Conservation (phyloP, 2,329 filamentous ascomycete genomes). For the Tolypocladium endophyticum region DNA sequence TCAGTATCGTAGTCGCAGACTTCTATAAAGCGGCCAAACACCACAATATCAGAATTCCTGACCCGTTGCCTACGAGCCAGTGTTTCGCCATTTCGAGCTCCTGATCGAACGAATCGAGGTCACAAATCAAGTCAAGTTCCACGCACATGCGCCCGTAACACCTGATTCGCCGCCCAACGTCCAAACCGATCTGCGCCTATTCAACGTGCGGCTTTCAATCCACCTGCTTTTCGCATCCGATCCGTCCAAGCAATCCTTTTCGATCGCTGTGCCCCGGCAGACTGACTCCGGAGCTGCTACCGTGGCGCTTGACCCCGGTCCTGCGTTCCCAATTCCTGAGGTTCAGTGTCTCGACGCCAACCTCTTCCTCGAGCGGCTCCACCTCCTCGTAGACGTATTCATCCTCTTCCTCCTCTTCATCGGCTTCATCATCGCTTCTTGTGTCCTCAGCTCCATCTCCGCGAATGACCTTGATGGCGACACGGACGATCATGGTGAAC, state of each 20-base stretch:
- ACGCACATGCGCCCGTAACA: constrained; percentile 4
- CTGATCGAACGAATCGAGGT: background rate
- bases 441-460: constrained; percentile 74
- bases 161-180: background rate
- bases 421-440: constrained; percentile 77
- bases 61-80: background rate
- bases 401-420: constrained; percentile 53
- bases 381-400: constrained; percentile 44
- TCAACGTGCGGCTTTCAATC: constrained; percentile 20
- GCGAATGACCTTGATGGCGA: constrained; percentile 69
- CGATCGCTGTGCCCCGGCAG: constrained; percentile 62
- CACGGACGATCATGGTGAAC: constrained; percentile 80
- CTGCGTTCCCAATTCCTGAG: constrained; percentile 53
- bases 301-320: constrained; percentile 41
- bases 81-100: background rate
- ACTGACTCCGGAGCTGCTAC: constrained; percentile 48
- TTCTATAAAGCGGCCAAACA: background rate
- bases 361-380: constrained; percentile 58
- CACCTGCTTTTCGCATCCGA: constrained; percentile 71
- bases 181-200: background rate
- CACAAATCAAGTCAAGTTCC: background rate
- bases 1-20: background rate
- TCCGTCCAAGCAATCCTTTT: constrained; percentile 72
- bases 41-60: background rate
- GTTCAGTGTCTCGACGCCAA: constrained; percentile 61